Conservation (phyloP, 2,329 filamentous ascomycete species). For the Xylaria sp. region DNA sequence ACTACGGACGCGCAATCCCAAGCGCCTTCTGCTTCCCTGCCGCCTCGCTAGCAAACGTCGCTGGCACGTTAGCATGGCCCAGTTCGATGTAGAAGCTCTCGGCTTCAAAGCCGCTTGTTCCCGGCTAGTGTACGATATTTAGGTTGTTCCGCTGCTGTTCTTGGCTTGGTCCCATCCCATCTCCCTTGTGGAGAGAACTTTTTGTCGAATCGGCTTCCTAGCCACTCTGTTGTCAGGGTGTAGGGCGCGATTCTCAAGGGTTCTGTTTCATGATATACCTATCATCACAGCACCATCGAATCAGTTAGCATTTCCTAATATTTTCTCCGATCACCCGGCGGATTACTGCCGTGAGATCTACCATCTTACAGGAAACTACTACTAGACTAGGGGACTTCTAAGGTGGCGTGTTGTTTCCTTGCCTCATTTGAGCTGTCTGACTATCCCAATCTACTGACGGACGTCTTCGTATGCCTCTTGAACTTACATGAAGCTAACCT, state of each 20-base stretch:
- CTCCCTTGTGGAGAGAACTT: not conserved
- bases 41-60: not conserved
- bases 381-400: not conserved
- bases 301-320: not conserved
- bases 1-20: not conserved
- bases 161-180: conserved; percentile 14
- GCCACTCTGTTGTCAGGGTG: not conserved
- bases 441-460: not conserved
- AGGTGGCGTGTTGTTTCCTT: not conserved
- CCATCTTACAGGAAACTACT: not conserved
- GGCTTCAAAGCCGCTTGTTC: conserved; percentile 25
- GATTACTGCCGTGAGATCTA: conserved; percentile 2
- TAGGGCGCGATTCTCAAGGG: conserved; percentile 1
- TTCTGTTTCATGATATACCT: conserved; percentile 26
- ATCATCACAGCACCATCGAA: not conserved
- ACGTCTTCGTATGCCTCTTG: not conserved
- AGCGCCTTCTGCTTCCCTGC: not conserved
- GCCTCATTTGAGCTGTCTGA: not conserved
- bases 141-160: conserved; percentile 9
- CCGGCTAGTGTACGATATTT: conserved; percentile 11
- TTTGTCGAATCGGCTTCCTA: conserved; percentile 25
- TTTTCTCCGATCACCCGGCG: conserved; percentile 4
- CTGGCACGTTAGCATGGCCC: not conserved
- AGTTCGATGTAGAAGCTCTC: not conserved
- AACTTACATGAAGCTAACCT: not conserved